These are phyloP conservation scores for Trichophyton rubrum DNA, from an alignment of 2,329 filamentous ascomycete species.

Conservation along the genomic window DNA sequence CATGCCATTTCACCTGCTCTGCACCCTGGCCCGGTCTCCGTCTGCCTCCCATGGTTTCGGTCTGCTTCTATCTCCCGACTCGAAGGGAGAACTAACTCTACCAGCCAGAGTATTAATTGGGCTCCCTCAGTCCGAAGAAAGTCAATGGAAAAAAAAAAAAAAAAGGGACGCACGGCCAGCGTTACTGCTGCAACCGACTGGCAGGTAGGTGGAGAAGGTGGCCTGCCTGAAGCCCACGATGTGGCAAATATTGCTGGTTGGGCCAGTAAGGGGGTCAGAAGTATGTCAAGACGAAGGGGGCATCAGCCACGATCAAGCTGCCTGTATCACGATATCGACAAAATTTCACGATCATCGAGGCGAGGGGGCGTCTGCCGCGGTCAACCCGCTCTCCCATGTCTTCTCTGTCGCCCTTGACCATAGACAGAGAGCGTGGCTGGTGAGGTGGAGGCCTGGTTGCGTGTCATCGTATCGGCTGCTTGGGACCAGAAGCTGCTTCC, in stretches of 20 bases:
- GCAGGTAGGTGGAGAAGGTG: neutral
- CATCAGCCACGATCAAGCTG: neutral
- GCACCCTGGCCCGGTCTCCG: neutral
- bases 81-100: neutral
- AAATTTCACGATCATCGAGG: neutral
- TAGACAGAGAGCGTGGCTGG: neutral
- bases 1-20: neutral
- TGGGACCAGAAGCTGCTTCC: neutral
- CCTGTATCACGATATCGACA: neutral
- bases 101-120: neutral
- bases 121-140: neutral
- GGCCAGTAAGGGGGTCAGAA: neutral
- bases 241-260: neutral
- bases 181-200: neutral
- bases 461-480: neutral
- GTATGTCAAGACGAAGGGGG: neutral
- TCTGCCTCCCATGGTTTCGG: neutral
- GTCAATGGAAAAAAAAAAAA: neutral
- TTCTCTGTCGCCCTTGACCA: neutral
- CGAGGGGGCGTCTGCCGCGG: neutral
- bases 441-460: neutral
- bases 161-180: neutral
- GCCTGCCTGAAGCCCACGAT: neutral
- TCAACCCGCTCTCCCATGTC: neutral
- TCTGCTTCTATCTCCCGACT: neutral